phyloP scores from a whole-genome alignment of 106 monocot genomes.

The Chionographis japonica region DNA sequence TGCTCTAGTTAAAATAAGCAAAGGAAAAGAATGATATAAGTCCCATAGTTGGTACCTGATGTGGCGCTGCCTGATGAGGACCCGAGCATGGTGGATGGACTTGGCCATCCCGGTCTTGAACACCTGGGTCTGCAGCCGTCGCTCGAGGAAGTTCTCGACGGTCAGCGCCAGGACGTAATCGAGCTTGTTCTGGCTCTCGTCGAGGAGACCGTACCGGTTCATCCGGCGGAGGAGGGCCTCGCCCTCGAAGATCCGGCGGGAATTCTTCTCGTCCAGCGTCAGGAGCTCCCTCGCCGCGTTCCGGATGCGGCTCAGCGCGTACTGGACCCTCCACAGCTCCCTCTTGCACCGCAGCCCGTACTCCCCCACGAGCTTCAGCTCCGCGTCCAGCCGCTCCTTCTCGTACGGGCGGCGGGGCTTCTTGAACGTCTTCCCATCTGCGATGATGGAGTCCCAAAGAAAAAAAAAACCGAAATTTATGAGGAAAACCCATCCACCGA shows the following conservation, averaged over 20 bases:
- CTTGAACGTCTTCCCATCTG: conserved; percentile 86
- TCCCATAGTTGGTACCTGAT: conserved; percentile 33
- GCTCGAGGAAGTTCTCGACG: conserved; percentile 64
- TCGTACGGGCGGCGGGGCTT: conserved; percentile 78
- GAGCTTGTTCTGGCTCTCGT: conserved; percentile 59
- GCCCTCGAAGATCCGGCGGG: conserved; percentile 53
- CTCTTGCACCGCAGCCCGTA: conserved; percentile 62
- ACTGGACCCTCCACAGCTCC: conserved; percentile 71
- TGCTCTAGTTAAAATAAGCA: too few species aligned
- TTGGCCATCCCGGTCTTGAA: conserved; percentile 77
- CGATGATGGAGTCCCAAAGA: not conserved
- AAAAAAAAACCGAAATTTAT: too few species aligned
- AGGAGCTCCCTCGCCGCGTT: conserved; percentile 63
- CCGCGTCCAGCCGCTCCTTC: conserved; percentile 71
- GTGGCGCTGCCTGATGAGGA: conserved; percentile 71
- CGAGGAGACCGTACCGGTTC: conserved; percentile 50
- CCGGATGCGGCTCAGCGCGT: conserved; percentile 57
- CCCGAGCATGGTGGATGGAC: conserved; percentile 64
- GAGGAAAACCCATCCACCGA: too few species aligned
- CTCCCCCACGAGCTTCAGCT: conserved; percentile 75
- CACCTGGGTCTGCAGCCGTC: conserved; percentile 60
- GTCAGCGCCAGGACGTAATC: conserved; percentile 67
- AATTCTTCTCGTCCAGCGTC: conserved; percentile 58
- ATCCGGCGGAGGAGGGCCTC: conserved; percentile 65
- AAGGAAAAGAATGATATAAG: too few species aligned